Conservation (phyloP, 495 filamentous ascomycete species). For the Glonium stellatum region DNA sequence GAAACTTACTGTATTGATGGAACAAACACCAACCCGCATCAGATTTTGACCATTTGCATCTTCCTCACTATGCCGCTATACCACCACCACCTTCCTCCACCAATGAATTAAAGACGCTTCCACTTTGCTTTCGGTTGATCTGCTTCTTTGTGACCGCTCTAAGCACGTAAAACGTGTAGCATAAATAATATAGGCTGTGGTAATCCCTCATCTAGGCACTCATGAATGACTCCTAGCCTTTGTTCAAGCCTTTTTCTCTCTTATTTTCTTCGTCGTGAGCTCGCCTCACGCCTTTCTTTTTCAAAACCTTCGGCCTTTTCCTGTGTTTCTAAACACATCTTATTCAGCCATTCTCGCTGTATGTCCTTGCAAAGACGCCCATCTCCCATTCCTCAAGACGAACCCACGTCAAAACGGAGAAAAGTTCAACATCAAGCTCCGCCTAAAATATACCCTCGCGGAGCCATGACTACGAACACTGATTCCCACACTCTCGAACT, state of each 20-base stretch:
- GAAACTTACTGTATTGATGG: not conserved
- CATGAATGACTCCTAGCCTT: conserved; percentile 1
- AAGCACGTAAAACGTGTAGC: no score
- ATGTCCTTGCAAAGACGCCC: conserved; percentile 9
- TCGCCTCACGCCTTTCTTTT: not conserved
- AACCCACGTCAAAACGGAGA: conserved; percentile 14
- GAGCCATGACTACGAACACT: conserved; percentile 18
- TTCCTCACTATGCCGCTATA: not conserved
- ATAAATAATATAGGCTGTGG: no score
- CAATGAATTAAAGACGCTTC: no score
- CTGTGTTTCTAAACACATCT: not conserved
- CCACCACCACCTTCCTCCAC: no score
- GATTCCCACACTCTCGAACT: conserved; percentile 44
- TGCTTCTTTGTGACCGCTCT: no score
- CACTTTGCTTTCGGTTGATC: no score
- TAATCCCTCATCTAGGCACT: not conserved
- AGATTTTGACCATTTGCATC: not conserved
- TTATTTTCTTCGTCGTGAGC: not conserved
- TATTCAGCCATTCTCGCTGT: not conserved
- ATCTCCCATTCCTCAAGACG: conserved; percentile 1
- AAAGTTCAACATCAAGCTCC: conserved; percentile 12
- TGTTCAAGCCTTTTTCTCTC: not conserved
- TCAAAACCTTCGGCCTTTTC: not conserved
- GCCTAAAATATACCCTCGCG: conserved; percentile 7
- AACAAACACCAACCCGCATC: not conserved